phyloP scores from a whole-genome alignment of 176 grass and related monocot genomes.

The Aegilops longissima region DNA sequence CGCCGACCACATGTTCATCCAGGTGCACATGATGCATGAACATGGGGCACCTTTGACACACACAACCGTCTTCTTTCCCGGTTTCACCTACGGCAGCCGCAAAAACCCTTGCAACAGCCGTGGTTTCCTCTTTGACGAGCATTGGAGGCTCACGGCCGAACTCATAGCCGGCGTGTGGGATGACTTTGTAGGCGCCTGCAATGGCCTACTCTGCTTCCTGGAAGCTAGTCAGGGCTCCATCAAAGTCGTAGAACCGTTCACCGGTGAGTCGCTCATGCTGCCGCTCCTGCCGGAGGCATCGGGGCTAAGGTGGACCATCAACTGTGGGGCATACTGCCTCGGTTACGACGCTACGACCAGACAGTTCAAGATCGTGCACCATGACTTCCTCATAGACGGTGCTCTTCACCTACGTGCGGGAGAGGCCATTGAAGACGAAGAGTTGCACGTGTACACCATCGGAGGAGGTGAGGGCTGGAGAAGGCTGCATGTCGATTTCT shows the following conservation, averaged over 20 bases:
- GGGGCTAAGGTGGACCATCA: background rate
- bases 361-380: too few relatives aligned
- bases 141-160: background rate
- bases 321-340: background rate
- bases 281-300: background rate
- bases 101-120: background rate
- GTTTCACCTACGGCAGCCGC: background rate
- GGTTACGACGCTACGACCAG: background rate
- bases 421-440: background rate
- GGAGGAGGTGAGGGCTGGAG: background rate
- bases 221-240: background rate
- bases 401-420: too few relatives aligned
- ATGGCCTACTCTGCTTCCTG: constrained; percentile 1
- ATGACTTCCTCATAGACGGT: too few relatives aligned
- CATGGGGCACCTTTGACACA: background rate
- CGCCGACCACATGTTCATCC: background rate
- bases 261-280: background rate
- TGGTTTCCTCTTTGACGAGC: background rate
- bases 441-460: background rate
- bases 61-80: background rate
- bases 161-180: background rate
- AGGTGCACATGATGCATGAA: too few relatives aligned
- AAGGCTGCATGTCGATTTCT: background rate
- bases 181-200: background rate
- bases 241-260: background rate